phyloP scores from a whole-genome alignment of 1,284 basidiomycete species.

The Apiotrichum sp. region DNA sequence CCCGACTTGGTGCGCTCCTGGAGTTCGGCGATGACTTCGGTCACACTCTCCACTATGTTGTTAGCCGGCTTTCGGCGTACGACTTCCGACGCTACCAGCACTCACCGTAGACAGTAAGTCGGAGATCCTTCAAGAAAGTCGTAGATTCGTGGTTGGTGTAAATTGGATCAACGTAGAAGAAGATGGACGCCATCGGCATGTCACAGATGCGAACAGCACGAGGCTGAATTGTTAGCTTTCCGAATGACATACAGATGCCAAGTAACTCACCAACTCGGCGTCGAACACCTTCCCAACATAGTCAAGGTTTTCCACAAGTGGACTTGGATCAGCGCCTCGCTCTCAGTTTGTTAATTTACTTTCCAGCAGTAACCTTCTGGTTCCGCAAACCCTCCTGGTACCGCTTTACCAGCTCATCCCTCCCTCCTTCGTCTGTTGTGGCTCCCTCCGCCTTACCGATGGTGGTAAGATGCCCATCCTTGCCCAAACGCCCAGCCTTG shows the following conservation, averaged over 20 bases:
- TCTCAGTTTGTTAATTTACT: slow-evolving; percentile 30
- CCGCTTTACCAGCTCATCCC: slow-evolving; percentile 27
- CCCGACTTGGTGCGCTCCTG: slow-evolving; percentile 8
- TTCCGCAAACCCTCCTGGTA: slow-evolving; percentile 35
- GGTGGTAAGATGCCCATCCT: slow-evolving; percentile 41
- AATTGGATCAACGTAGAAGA: slow-evolving; percentile 67
- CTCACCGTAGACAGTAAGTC: slow-evolving; percentile 51
- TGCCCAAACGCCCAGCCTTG: slow-evolving; percentile 31
- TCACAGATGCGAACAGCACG: slow-evolving; percentile 64
- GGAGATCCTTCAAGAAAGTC: slow-evolving; percentile 53
- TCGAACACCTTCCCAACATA: slow-evolving; percentile 43
- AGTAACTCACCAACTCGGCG: slow-evolving; percentile 38
- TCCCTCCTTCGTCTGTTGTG: slow-evolving; percentile 54
- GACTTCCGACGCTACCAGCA: background rate
- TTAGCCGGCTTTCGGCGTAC: too few species aligned
- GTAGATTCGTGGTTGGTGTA: slow-evolving; percentile 55
- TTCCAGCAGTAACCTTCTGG: slow-evolving; percentile 24
- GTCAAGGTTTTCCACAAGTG: slow-evolving; percentile 27
- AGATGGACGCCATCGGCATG: slow-evolving; percentile 60
- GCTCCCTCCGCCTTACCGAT: slow-evolving; percentile 12
- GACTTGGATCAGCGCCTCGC: slow-evolving; percentile 15
- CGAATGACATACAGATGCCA: background rate
- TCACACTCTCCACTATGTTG: background rate
- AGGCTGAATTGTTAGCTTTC: slow-evolving; percentile 50
- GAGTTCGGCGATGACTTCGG: background rate